Conservation (phyloP, 768 basidiomycete species). For the Dendrothele bispora region DNA sequence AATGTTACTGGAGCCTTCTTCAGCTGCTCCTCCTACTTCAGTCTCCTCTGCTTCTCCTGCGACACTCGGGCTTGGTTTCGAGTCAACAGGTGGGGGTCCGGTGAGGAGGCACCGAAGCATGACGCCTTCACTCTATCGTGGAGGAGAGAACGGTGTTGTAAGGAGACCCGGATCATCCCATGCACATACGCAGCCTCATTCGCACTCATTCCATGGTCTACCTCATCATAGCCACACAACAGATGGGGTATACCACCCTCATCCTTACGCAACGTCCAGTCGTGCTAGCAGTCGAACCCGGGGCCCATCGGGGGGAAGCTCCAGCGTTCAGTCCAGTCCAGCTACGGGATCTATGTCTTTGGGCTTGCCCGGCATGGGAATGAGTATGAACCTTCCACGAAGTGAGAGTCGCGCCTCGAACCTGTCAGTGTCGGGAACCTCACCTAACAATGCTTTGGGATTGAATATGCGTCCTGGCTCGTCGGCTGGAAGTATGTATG, state of each 20-base stretch:
- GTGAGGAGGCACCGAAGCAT: slow-evolving; percentile 73
- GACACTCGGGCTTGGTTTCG: slow-evolving; percentile 12
- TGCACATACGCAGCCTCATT: slow-evolving; percentile 27
- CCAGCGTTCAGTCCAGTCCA: slow-evolving; percentile 28
- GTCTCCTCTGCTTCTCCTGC: background rate
- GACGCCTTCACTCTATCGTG: slow-evolving; percentile 65
- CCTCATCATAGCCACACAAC: background rate
- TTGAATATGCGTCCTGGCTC: slow-evolving; percentile 22
- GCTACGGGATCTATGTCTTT: slow-evolving; percentile 41
- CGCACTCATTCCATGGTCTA: slow-evolving; percentile 8
- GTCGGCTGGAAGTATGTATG: slow-evolving; percentile 19
- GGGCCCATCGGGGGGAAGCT: slow-evolving; percentile 7
- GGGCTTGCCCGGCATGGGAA: slow-evolving; percentile 28
- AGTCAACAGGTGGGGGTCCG: slow-evolving; percentile 47
- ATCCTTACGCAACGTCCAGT: slow-evolving; percentile 47
- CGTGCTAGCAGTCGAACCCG: slow-evolving; percentile 3
- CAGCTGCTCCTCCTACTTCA: background rate
- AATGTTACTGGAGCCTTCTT: slow-evolving; percentile 21
- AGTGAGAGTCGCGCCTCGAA: slow-evolving; percentile 19
- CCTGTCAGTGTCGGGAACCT: slow-evolving; percentile 19
- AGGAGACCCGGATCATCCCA: slow-evolving; percentile 15
- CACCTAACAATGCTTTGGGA: no score
- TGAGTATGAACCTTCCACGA: no score
- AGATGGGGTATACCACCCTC: slow-evolving; percentile 43
- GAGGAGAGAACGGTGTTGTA: slow-evolving; percentile 36